Base-by-base conservation (phyloP, 805 yeast species). In the Yamadazyma takamatsuzukensis region DNA sequence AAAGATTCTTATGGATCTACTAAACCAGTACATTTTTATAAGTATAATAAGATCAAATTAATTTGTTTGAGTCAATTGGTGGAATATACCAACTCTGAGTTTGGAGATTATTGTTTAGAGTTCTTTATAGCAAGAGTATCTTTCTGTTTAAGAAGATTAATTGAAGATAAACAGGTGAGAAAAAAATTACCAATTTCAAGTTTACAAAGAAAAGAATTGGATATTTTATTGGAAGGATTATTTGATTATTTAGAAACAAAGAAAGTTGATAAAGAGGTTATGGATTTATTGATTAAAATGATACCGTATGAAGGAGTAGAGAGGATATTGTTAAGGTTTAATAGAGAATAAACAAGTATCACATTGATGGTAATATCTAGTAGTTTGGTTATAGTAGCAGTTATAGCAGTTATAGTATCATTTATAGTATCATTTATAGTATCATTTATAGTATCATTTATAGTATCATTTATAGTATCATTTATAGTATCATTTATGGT, bases 1-100 rank as follows among this genome's bases (percentile, higher is more conserved):
- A 70, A 68, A 7, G 67, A 68, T 6, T 61, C 71, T n/a, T 76
- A 70, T 45, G 93, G 93, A 1, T 68, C 84, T 0, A 81, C 90
- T 0, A 68, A 69, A 23, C 70, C 73, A 3, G 53, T 80, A 1
- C 45, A 44, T 1, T 47, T 64, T 8, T 53, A 68, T 15, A 54
- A 71, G 2, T 74, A 81, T 37, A 59, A 61, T 9, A 40, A 52
- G 5, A 66, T 83, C 22, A 70, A 88, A 11, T 56, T 72, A 27
- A 49, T 56, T 15, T 83, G 95, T 48, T 57, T 89, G 24, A 48
- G 54, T 15, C 62, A 64, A 40, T 48, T 66, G 74, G 80, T 56
- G 51, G 79, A 38, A 54, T 78, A 40, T 43, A 42, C 47, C 3
- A 30, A 39, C 3, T 19, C 32, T 4, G 36, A 30, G 11, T 33